Evolutionary conservation across 2,329 filamentous ascomycete species (phyloP).

Genomic region (Plenodomus biglobosus): DNA sequence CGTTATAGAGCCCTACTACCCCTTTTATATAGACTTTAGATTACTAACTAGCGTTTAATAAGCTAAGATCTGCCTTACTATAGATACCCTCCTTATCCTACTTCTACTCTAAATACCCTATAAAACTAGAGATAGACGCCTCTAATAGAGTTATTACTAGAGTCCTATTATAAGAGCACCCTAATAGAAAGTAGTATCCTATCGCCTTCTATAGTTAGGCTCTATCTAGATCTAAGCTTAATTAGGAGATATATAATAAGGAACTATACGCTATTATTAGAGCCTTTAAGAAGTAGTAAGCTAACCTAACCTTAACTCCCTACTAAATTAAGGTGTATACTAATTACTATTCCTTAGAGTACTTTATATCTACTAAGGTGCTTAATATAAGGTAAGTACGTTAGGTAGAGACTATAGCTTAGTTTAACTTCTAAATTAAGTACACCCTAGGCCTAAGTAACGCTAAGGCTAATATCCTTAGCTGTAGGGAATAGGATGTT

Average conservation of each 20-base stretch:
- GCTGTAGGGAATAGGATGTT: neutral
- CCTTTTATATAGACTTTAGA: slow-evolving; percentile 1
- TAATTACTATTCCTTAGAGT: neutral
- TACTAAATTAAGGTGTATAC: neutral
- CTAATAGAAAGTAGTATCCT: neutral
- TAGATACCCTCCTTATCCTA: neutral
- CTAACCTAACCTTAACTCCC: neutral
- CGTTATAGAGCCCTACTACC: neutral
- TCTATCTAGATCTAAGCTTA: neutral
- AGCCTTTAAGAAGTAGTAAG: neutral
- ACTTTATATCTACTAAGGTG: neutral
- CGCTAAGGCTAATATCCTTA: slow-evolving; percentile 1
- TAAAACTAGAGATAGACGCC: neutral
- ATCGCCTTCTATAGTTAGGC: neutral
- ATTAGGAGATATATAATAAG: slow-evolving; percentile 8
- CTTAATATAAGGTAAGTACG: neutral
- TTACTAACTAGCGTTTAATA: neutral
- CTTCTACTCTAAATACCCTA: neutral
- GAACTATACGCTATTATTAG: slow-evolving; percentile 1
- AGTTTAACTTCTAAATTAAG: slow-evolving; percentile 1
- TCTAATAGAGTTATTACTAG: neutral
- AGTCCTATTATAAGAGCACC: neutral
- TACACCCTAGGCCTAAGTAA: neutral
- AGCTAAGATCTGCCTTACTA: slow-evolving; percentile 2
- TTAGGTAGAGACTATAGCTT: neutral